Percentiles rank a stretch among this genome's conserved stretches.
Conservation (phyloP, 2,329 filamentous ascomycete species). For the Alternaria conjuncta region DNA sequence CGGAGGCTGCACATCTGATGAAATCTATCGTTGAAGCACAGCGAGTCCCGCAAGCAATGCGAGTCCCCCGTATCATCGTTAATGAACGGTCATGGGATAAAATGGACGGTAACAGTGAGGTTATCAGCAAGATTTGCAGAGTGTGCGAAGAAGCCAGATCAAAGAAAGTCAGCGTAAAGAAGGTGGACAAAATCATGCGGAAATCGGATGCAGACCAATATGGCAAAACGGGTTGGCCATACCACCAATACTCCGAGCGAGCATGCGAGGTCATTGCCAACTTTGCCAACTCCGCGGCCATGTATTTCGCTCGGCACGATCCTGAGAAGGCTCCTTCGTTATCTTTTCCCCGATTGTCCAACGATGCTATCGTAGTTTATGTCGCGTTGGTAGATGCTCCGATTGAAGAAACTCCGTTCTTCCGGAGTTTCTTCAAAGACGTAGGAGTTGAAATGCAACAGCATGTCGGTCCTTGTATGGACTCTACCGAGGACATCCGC, state of each 20-base stretch:
- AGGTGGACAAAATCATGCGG: neutral
- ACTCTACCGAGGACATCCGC: neutral
- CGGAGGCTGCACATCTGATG: neutral
- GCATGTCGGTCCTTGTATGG: neutral
- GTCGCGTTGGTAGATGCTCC: neutral
- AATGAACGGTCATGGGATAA: neutral
- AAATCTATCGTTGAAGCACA: neutral
- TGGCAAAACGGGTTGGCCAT: neutral
- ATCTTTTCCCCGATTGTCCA: neutral
- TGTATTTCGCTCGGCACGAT: neutral
- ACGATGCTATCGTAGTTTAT: neutral
- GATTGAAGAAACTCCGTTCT: neutral
- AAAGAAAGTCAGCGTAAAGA: neutral
- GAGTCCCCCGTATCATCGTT: neutral
- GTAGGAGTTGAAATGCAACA: neutral
- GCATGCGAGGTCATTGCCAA: neutral
- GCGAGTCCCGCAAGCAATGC: neutral
- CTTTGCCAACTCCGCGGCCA: neutral
- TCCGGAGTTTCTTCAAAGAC: neutral
- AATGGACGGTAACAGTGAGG: neutral
- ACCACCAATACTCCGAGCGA: neutral
- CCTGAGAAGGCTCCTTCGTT: neutral
- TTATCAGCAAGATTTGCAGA: neutral
- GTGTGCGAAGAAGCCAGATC: neutral
- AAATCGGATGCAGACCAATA: neutral